Evolutionary conservation across 352 stramenopile species (phyloP).

Genomic region (Discostella stelligera): DNA sequence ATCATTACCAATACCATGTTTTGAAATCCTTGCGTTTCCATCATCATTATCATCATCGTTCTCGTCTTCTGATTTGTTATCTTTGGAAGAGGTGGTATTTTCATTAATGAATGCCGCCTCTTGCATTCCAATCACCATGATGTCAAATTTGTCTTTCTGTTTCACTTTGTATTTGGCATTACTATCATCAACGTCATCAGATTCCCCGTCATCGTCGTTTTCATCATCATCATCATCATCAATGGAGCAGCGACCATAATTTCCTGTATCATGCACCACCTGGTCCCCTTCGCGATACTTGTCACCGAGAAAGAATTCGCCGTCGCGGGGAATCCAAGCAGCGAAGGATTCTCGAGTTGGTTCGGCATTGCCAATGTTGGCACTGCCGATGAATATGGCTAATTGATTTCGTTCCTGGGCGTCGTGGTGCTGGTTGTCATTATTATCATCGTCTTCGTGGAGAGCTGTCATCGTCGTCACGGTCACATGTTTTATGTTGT

Average conservation of each 20-base stretch:
- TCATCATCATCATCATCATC: background rate
- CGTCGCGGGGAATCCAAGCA: constrained; percentile 46
- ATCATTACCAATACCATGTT: background rate
- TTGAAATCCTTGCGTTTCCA: background rate
- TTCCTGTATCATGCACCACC: background rate
- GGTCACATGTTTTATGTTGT: no score
- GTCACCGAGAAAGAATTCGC: constrained; percentile 1
- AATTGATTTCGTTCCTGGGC: background rate
- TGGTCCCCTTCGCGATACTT: background rate
- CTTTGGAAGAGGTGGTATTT: constrained; percentile 20
- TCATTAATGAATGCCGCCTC: constrained; percentile 58
- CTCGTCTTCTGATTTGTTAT: constrained; percentile 5
- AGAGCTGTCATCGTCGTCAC: no score
- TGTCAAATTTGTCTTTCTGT: constrained; percentile 51
- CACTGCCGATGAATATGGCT: constrained; percentile 34
- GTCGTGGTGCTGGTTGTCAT: background rate
- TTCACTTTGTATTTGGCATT: background rate
- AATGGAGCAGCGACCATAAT: background rate
- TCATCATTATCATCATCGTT: constrained; percentile 14
- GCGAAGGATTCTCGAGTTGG: constrained; percentile 43
- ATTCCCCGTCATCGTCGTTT: background rate
- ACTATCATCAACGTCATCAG: background rate
- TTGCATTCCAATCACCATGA: constrained; percentile 79
- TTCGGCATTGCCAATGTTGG: constrained; percentile 55
- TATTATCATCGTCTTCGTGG: constrained; percentile 33